phyloP scores from a whole-genome alignment of 441 rosid species.

The Aleurites moluccanus region DNA sequence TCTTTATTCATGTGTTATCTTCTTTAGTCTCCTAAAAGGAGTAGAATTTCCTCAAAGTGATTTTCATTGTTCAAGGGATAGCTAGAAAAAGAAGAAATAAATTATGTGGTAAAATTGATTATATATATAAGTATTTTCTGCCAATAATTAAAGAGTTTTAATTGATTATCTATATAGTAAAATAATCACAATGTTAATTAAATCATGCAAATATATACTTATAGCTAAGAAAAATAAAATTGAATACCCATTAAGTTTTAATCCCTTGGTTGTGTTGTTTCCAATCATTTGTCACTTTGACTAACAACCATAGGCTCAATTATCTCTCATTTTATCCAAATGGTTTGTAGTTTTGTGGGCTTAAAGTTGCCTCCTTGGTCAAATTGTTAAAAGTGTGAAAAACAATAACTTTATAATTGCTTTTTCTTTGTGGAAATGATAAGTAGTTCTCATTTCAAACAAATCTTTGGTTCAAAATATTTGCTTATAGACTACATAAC shows the following conservation, averaged over 20 bases:
- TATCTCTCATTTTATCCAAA: not conserved
- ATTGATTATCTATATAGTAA: too few species aligned
- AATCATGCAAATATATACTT: too few species aligned
- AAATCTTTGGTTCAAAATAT: slow-evolving; percentile 3
- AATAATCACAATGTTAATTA: too few species aligned
- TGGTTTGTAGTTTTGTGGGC: not conserved
- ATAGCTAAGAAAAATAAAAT: too few species aligned
- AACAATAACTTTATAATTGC: not conserved
- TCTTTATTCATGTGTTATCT: too few species aligned
- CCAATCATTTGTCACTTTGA: slow-evolving; percentile 18
- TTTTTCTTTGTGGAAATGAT: slow-evolving; percentile 13
- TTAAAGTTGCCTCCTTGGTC: slow-evolving; percentile 9
- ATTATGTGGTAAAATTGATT: too few species aligned
- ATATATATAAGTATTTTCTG: too few species aligned
- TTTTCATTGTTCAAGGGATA: too few species aligned
- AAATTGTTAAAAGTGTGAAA: slow-evolving; percentile 10
- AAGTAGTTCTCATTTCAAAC: not conserved
- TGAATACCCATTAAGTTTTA: not conserved
- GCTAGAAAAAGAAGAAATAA: too few species aligned
- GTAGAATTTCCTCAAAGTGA: too few species aligned
- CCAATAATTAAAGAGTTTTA: too few species aligned
- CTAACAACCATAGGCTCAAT: not conserved
- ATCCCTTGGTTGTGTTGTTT: not conserved
- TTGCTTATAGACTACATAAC: not conserved
- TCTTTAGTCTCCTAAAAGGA: too few species aligned